Evolutionary conservation across 2,329 filamentous ascomycete genomes (phyloP), one percentile per base, ranked within the genome.

Genomic region (Diaporthe amygdali): DNA sequence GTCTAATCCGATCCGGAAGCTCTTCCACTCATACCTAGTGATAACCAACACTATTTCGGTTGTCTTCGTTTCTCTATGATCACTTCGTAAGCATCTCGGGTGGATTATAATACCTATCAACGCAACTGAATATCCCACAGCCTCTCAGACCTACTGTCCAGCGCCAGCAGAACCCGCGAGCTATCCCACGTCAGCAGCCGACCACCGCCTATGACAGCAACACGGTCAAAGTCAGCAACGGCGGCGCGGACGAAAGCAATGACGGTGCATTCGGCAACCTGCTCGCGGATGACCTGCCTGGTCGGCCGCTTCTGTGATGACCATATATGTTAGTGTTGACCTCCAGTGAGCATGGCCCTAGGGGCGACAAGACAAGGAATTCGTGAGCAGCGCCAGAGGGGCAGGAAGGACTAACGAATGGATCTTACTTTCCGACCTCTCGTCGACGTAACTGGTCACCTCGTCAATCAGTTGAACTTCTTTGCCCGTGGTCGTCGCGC

Each of bases 391-490:
- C 37, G n/a, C 3, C 25, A 59, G 14, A 20, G 10, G 7, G n/a
- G 22, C 8, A 17, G 9, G 55, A 5, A n/a, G 17, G n/a, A 6
- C 15, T 5, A 6, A n/a, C n/a, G 5, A 4, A 8, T 7, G 10
- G 37, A 39, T 14, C 3, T 39, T 14, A 3, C 37, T 39, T 39
- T 12, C 37, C 37, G 69, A 39, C 10, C 17, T 27, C 9, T 69
- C 20, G 52, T 70, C 66, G 6, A 73, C 37, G 25, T 37, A 46
- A 7, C 66, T 41, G 17, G 49, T 71, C 17, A 41, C 52, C 32
- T 70, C 70, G 25, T 71, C 70, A 17, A 61, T 54, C 7, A 70
- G 17, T 22, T 70, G 27, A n/a, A n/a, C n/a, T n/a, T n/a, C n/a
- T n/a, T n/a, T n/a, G n/a, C n/a, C n/a, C n/a, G n/a, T n/a, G n/a